Evolutionary conservation across 2,329 filamentous ascomycete genomes (phyloP).

Genomic region (Ophiostoma novo-ulmi): DNA sequence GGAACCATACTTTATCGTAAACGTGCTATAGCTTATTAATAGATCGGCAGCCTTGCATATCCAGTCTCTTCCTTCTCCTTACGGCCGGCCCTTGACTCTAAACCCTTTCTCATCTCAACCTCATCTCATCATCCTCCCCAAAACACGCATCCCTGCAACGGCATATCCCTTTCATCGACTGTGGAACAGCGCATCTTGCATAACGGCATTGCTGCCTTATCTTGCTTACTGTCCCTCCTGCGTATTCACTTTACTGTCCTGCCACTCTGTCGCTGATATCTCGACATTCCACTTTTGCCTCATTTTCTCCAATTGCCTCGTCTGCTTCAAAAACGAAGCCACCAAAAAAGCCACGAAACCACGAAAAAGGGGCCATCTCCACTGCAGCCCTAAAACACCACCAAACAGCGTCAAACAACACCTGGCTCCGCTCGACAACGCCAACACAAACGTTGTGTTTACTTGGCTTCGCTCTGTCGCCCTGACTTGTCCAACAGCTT

Average conservation of each 20-base stretch:
- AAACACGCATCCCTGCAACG: constrained; percentile 7
- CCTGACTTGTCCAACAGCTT: not conserved
- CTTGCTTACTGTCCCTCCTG: not conserved
- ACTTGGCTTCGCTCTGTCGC: not conserved
- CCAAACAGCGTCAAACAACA: not conserved
- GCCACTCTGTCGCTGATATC: not conserved
- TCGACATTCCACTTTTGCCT: constrained; percentile 18
- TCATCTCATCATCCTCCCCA: not conserved
- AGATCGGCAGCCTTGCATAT: not conserved
- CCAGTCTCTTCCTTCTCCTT: not conserved
- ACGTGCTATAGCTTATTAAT: not conserved
- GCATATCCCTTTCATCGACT: not conserved
- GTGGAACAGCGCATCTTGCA: not conserved
- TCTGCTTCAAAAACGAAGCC: not conserved
- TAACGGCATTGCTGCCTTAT: not conserved
- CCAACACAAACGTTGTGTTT: not conserved
- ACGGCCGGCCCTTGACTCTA: not conserved
- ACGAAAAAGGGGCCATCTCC: constrained; percentile 10
- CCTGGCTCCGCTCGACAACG: not conserved
- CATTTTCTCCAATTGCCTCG: not conserved
- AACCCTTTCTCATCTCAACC: not conserved
- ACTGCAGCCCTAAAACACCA: constrained; percentile 2
- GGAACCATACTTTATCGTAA: not conserved
- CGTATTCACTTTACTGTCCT: not conserved
- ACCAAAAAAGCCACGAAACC: not conserved